Percentiles rank a stretch among this genome's conserved stretches.
phyloP scores from a whole-genome alignment of 345 rosid genomes.

The Lepidium sativum region DNA sequence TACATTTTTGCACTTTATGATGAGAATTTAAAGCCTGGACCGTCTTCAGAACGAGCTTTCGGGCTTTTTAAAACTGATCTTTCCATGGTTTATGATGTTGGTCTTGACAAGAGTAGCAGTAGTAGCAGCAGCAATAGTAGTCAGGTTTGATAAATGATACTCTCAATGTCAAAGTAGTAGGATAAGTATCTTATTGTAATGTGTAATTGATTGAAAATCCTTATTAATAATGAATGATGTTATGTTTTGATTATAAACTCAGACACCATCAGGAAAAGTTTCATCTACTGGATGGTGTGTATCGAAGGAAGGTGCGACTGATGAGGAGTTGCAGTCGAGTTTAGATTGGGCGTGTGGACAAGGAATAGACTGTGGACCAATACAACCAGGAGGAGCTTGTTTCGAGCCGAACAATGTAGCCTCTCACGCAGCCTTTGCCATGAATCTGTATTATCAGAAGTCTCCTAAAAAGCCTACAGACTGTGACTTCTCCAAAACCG shows the following conservation, averaged over 20 bases:
- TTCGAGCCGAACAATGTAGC: slow-evolving; percentile 63
- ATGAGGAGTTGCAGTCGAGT: slow-evolving; percentile 54
- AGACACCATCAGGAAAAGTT: slow-evolving; percentile 43
- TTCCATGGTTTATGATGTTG: slow-evolving; percentile 57
- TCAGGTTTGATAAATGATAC: slow-evolving; percentile 48
- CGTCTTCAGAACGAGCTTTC: slow-evolving; percentile 67
- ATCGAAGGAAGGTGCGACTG: slow-evolving; percentile 43
- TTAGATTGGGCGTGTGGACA: slow-evolving; percentile 80
- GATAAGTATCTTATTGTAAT: not conserved
- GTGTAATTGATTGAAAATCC: too few relatives aligned
- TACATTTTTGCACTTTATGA: slow-evolving; percentile 91
- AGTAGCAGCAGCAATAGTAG: slow-evolving; percentile 21
- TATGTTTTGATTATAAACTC: slow-evolving; percentile 17
- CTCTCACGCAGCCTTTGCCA: slow-evolving; percentile 80
- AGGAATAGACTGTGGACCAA: slow-evolving; percentile 59
- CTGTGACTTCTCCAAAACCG: slow-evolving; percentile 79
- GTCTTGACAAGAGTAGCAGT: slow-evolving; percentile 52
- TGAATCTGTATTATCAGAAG: slow-evolving; percentile 74
- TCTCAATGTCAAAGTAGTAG: not conserved
- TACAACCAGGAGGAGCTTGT: slow-evolving; percentile 83
- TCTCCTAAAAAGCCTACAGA: slow-evolving; percentile 35
- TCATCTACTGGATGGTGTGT: slow-evolving; percentile 53
- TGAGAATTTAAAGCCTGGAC: slow-evolving; percentile 76
- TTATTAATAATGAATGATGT: too few relatives aligned
- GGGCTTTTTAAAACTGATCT: slow-evolving; percentile 78